Conservation (phyloP, 176 grass and related monocot genomes). For the Oryza glumipatula region DNA sequence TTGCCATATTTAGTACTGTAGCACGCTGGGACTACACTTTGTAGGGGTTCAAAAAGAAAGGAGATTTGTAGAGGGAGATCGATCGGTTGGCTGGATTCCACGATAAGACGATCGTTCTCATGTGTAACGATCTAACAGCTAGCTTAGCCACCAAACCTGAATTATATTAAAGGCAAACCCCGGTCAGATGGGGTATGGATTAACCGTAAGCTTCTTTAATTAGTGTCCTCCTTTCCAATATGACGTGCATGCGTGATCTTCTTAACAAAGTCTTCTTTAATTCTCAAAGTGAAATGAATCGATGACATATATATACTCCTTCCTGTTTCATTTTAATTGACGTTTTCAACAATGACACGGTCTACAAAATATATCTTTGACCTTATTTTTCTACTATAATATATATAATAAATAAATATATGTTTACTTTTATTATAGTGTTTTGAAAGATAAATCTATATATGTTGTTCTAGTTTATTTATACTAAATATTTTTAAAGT, state of each 20-base stretch:
- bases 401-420: too few species aligned
- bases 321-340: too few species aligned
- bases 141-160: slow-evolving; percentile 29
- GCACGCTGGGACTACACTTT: neutral
- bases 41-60: neutral
- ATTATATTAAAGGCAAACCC: neutral
- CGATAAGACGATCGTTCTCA: neutral
- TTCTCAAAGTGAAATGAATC: neutral
- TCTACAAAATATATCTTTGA: too few species aligned
- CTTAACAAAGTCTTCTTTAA: neutral
- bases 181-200: neutral
- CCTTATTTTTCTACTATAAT: too few species aligned
- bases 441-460: too few species aligned
- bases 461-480: too few species aligned
- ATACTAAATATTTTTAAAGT: too few species aligned
- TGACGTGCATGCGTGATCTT: neutral
- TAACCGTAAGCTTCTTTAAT: neutral
- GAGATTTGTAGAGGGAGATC: neutral
- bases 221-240: neutral
- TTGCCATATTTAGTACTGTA: neutral
- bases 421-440: too few species aligned
- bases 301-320: too few species aligned
- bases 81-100: neutral
- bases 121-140: neutral
- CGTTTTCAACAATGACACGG: too few species aligned